Conservation (phyloP, 2,329 filamentous ascomycete genomes). For the Apiospora aurea region DNA sequence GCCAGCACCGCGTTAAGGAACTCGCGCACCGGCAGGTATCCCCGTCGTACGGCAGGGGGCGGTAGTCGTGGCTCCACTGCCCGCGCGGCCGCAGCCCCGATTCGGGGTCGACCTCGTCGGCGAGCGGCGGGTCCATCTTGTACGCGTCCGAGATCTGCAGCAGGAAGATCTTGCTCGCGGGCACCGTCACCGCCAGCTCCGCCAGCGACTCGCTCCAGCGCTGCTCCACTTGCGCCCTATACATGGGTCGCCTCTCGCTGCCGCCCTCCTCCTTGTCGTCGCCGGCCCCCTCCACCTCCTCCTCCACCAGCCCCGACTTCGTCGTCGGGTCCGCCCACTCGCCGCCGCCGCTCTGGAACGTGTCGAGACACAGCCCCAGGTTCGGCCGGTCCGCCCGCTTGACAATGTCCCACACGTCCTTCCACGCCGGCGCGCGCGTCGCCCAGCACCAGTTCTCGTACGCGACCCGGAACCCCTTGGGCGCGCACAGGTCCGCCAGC, state of each 20-base stretch:
- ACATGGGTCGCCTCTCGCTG: constrained; percentile 24
- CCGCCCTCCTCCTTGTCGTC: neutral
- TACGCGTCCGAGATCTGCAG: constrained; percentile 81
- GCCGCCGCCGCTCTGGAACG: constrained; percentile 76
- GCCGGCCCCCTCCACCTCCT: constrained; percentile 16
- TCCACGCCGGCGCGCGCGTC: constrained; percentile 73
- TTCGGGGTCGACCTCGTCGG: constrained; percentile 55
- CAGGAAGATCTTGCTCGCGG: constrained; percentile 74
- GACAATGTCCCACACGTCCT: constrained; percentile 73
- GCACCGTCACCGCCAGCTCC: constrained; percentile 63
- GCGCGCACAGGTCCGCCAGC: constrained; percentile 67
- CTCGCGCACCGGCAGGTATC: constrained; percentile 72
- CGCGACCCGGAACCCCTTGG: constrained; percentile 66
- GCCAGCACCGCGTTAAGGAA: constrained; percentile 70
- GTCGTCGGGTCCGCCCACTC: constrained; percentile 79
- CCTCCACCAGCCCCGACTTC: constrained; percentile 62
- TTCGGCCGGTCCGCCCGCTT: constrained; percentile 67
- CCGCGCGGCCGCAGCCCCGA: constrained; percentile 66
- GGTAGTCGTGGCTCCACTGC: constrained; percentile 74
- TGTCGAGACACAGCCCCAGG: constrained; percentile 78
- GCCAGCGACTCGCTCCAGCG: constrained; percentile 62
- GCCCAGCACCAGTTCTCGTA: constrained; percentile 89
- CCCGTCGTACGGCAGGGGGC: constrained; percentile 73
- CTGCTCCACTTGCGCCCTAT: constrained; percentile 52
- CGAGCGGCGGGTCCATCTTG: constrained; percentile 63